Evolutionary conservation across 2,329 filamentous ascomycete genomes (phyloP).

Genomic region (Penicillium freii): DNA sequence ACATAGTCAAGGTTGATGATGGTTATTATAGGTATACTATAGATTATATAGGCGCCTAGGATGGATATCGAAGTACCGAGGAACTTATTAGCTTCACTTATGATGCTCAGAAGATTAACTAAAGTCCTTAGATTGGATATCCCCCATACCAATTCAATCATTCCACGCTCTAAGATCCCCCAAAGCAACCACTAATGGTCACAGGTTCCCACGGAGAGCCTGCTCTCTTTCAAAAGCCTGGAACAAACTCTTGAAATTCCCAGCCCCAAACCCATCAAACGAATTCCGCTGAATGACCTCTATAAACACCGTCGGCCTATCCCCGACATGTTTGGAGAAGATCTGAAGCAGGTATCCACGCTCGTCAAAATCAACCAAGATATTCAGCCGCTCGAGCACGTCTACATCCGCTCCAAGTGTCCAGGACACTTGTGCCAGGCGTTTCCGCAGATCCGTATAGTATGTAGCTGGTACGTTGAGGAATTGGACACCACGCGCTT

Average conservation of each 20-base stretch:
- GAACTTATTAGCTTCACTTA: neutral
- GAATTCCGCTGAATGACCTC: constrained; percentile 88
- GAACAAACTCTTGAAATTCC: constrained; percentile 90
- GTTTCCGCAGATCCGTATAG: constrained; percentile 69
- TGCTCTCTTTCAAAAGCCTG: constrained; percentile 92
- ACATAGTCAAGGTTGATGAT: neutral
- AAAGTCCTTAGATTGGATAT: neutral
- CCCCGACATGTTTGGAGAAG: constrained; percentile 79
- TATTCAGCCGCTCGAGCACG: constrained; percentile 69
- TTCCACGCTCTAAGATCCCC: neutral
- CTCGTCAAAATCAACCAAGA: constrained; percentile 91
- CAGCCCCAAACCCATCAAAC: constrained; percentile 86
- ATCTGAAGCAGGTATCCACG: constrained; percentile 73
- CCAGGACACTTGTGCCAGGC: constrained; percentile 59
- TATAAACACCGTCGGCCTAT: constrained; percentile 89
- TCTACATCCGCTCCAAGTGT: constrained; percentile 73
- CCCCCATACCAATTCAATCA: neutral
- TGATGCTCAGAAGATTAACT: neutral
- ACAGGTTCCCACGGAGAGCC: constrained; percentile 76
- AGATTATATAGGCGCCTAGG: neutral
- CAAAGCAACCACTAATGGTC: neutral
- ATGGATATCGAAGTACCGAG: neutral
- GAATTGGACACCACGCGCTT: constrained; percentile 79
- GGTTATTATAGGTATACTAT: neutral
- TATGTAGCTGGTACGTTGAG: constrained; percentile 80